Evolutionary conservation across 805 yeast genomes (phyloP), one percentile per base, ranked within the genome.

Genomic region (Myxozyma vanderwaltii): DNA sequence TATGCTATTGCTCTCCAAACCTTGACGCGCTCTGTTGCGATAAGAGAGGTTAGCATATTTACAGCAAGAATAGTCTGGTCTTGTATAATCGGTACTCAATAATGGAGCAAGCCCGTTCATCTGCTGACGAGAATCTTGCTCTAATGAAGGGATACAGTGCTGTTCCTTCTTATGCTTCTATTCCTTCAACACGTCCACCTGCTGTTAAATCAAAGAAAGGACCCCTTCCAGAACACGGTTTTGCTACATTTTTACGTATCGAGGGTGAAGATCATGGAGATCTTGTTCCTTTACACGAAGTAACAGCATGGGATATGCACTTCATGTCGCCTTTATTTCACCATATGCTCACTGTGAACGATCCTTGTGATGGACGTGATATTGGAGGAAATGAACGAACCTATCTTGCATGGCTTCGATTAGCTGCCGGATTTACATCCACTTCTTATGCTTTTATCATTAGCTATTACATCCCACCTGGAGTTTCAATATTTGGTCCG

Each of bases 341-440:
- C 33, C 36, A 55, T 12, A 51, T 62, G 56, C 47, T 62, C 39
- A 36, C 35, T 26, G 40, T 51, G 39, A 55, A 45, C 46, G 63
- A 51, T 35, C 59, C 65, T 2, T 62, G 65, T 51, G 65, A 62
- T 43, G 65, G 65, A 2, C 56, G 65, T 8, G 65, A 62, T 52
- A 47, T 49, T 17, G 63, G 64, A 10, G 61, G 61, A 29, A 62
- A 62, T 36, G 65, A 62, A 54, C 60, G 65, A 12, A 62, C 55
- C 39, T 62, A 47, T 33, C 63, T 62, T 17, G 64, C 65, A 15
- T 62, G 64, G 64, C 35, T 59, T n/a, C 63, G 65, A 15, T 49
- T 62, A 12, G 64, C 65, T 15, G 65, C 65, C 13, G 59, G 43
- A n/a, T 56, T 62, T 33, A 44, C 59, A 15, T 51, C 64, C 2